Evolutionary conservation across 345 rosid genomes (phyloP), one percentile per base, ranked within the genome.

Genomic region (Corchorus olitorius): DNA sequence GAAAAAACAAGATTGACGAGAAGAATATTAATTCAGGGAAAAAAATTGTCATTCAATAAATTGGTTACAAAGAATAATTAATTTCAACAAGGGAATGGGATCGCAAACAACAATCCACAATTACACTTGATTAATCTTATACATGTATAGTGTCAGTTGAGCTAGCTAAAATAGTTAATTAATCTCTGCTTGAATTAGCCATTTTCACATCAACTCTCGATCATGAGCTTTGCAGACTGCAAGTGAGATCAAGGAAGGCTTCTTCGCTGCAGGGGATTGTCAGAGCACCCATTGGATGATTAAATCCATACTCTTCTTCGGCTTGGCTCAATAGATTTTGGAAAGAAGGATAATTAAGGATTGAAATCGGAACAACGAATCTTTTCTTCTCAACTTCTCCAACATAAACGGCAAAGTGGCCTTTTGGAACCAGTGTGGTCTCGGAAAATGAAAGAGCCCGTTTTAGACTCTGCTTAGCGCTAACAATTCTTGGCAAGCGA

Each of bases 231-330:
- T 54, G 49, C n/a, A 89, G 75, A 66, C 78, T 35, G 34, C 90
- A 85, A 35, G 86, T 86, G 41, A 88, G 75, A 19, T 50, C 50
- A 55, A 84, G 9, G 80, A 88, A 92, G 0, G 48, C 78, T 3
- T 88, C 88, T 85, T 88, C 88, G 0, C 80, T 72, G 79, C 92
- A 88, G 3, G 91, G 92, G 27, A 92, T 83, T 5, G 85, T 88
- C 49, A 91, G 70, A 46, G 88, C 87, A 1, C 91, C 92, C 79
- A 76, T 86, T 0, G 87, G 90, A 83, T 87, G 89, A 56, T 85
- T 68, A 9, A 80, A 83, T 0, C 92, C 89, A 34, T 83, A 85
- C 69, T 88, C 92, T 76, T 91, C 89, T 19, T 86, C 93, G 0
- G 86, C 83, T 78, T 81, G 83, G 4, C 78, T 77, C 22, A 89